phyloP scores from a whole-genome alignment of 768 basidiomycete genomes.

The Lactarius quietus region DNA sequence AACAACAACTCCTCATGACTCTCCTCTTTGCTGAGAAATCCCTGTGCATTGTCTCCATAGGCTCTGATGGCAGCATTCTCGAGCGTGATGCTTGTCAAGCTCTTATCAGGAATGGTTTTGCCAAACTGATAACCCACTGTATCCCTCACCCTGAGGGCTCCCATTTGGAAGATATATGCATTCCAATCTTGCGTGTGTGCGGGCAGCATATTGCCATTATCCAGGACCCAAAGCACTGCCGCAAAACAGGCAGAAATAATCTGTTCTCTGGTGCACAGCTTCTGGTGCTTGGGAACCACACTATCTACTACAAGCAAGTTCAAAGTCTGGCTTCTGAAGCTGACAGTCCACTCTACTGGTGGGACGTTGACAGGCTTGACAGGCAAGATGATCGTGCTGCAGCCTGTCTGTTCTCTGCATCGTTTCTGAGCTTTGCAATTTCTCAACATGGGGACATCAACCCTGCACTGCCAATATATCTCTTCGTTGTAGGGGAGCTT shows the following conservation, averaged over 20 bases:
- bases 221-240: slow-evolving; percentile 38
- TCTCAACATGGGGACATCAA: slow-evolving; percentile 2
- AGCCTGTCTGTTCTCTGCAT: slow-evolving; percentile 37
- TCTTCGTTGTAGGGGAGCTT: slow-evolving; percentile 37
- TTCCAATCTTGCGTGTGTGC: neutral
- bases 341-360: slow-evolving; percentile 30
- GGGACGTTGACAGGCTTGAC: slow-evolving; percentile 40
- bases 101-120: slow-evolving; percentile 17
- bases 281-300: slow-evolving; percentile 29
- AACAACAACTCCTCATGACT: slow-evolving; percentile 29
- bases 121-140: neutral
- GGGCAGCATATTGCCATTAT: slow-evolving; percentile 20
- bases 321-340: slow-evolving; percentile 24
- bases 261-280: slow-evolving; percentile 35
- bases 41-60: slow-evolving; percentile 35
- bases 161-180: neutral
- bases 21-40: slow-evolving; percentile 22
- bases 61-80: slow-evolving; percentile 36
- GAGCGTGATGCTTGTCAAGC: slow-evolving; percentile 32
- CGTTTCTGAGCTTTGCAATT: slow-evolving; percentile 30
- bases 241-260: slow-evolving; percentile 38
- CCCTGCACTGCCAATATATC: slow-evolving; percentile 31
- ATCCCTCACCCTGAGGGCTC: slow-evolving; percentile 1
- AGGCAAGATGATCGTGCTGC: slow-evolving; percentile 46
- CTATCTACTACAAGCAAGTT: slow-evolving; percentile 26